Conservation (phyloP, 768 basidiomycete species). For the Hygrocybe coccinea region DNA sequence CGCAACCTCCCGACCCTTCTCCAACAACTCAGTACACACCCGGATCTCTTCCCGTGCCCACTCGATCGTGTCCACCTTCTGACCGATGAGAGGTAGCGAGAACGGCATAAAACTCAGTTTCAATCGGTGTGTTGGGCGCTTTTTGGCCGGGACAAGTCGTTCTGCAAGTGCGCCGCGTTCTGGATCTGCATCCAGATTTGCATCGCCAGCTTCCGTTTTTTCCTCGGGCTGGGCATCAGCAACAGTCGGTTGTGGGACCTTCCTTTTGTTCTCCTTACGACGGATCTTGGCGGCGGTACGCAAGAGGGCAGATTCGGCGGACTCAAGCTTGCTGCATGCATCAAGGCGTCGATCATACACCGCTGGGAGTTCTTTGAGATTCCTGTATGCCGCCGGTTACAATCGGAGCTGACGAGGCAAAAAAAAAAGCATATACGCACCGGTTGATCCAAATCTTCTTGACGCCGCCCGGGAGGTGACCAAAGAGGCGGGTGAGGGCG, state of each 20-base stretch:
- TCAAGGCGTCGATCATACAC: constrained; percentile 69
- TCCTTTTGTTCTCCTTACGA: constrained; percentile 47
- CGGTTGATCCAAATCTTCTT: constrained; percentile 90
- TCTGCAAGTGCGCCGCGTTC: constrained; percentile 19
- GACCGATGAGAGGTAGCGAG: constrained; percentile 56
- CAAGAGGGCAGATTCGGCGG: constrained; percentile 75
- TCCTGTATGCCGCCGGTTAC: constrained; percentile 12
- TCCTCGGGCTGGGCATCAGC: not conserved
- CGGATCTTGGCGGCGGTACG: constrained; percentile 72
- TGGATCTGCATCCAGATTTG: not conserved
- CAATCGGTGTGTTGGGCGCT: constrained; percentile 79
- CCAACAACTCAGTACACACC: constrained; percentile 47
- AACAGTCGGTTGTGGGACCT: constrained; percentile 18
- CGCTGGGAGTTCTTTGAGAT: constrained; percentile 83
- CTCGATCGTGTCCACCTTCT: constrained; percentile 91
- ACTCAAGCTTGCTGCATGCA: constrained; percentile 77
- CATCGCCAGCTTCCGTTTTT: no score
- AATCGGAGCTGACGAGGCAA: not conserved
- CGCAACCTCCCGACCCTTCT: constrained; percentile 42
- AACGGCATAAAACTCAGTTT: constrained; percentile 26
- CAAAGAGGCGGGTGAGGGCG: constrained; percentile 64
- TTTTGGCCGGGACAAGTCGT: constrained; percentile 52
- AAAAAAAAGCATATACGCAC: constrained; percentile 31
- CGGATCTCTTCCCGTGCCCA: constrained; percentile 79
- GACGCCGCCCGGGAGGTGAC: constrained; percentile 85